phyloP scores from a whole-genome alignment of 352 stramenopile species.

The Phytophthora lateralis region DNA sequence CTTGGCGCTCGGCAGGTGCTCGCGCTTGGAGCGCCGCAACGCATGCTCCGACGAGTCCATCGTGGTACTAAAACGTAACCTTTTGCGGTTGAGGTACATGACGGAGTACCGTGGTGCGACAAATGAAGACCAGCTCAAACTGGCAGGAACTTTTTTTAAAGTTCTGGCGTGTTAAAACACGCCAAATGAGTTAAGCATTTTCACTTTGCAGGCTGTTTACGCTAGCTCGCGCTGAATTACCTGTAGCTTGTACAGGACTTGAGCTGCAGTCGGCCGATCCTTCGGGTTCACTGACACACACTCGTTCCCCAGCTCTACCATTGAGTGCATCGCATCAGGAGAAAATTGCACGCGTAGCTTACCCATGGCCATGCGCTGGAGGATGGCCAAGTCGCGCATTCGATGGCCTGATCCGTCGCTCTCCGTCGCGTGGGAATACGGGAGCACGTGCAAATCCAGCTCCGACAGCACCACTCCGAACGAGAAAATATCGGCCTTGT shows the following conservation, averaged over 20 bases:
- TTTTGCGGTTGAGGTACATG: too few species aligned
- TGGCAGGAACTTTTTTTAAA: too few species aligned
- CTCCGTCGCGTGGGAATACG: constrained; percentile 21
- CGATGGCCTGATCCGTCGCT: constrained; percentile 3
- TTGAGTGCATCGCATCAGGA: not conserved
- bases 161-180: too few species aligned
- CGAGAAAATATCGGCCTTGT: constrained; percentile 40
- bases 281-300: constrained; percentile 33
- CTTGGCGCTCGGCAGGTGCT: constrained; percentile 29
- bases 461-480: constrained; percentile 38
- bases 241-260: constrained; percentile 26
- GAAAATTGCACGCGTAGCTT: constrained; percentile 38
- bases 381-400: constrained; percentile 23
- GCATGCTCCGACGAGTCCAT: constrained; percentile 9
- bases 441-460: constrained; percentile 26
- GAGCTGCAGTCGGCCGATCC: constrained; percentile 31
- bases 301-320: constrained; percentile 25
- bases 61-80: not conserved
- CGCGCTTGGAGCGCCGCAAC: constrained; percentile 45
- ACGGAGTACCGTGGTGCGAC: not conserved
- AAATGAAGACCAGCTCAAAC: not conserved
- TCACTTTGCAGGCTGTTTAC: not conserved
- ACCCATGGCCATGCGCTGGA: constrained; percentile 32
- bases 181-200: not conserved
- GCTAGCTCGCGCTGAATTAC: constrained; percentile 5